Evolutionary conservation across 2,329 filamentous ascomycete genomes (phyloP), one percentile per base, ranked within the genome.

Genomic region (Fusarium succisae): DNA sequence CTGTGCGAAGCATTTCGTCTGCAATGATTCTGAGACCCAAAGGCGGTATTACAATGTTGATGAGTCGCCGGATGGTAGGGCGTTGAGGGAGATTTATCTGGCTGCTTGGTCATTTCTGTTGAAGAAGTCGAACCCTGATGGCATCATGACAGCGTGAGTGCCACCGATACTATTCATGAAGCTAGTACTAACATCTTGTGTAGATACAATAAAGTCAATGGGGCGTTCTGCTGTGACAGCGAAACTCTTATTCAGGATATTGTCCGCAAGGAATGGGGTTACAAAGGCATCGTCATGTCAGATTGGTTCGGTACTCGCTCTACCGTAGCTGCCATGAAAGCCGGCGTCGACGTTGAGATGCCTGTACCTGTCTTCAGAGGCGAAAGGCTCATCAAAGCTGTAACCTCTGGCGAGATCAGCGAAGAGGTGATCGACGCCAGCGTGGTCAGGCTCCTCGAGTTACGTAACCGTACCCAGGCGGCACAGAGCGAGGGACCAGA

Each of bases 241-340:
- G 20, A 37, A 6, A 30, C 35, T 4, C 48, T 75, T 3, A 64
- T 58, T 0, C 18, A 70, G 5, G 56, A 51, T 0, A 57, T 76
- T 6, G 30, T 76, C 1, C 61, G 72, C 22, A 30, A 63, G 5
- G 70, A 76, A 44, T 76, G 73, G 73, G 51, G 55, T 0, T 75
- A 51, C 24, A 30, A 75, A 32, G 73, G 73, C 6, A 17, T 63
- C 13, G 35, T 54, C 50, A 76, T 76, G 66, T 76, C 73, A 6
- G 73, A 76, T 30, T 75, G 72, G 72, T 76, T 76, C 17, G 72
- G 73, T 3, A 76, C 73, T 54, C 70, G 51, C 5, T 55, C 70
- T 5, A 71, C 62, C 1, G n/a, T 44, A 4, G 57, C 24, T 3
- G 22, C 73, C 4, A 32, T 69, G 17, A 54, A 66, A 8, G 73